Conservation (phyloP, 768 basidiomycete species). For the Psilocybe subaeruginosa region DNA sequence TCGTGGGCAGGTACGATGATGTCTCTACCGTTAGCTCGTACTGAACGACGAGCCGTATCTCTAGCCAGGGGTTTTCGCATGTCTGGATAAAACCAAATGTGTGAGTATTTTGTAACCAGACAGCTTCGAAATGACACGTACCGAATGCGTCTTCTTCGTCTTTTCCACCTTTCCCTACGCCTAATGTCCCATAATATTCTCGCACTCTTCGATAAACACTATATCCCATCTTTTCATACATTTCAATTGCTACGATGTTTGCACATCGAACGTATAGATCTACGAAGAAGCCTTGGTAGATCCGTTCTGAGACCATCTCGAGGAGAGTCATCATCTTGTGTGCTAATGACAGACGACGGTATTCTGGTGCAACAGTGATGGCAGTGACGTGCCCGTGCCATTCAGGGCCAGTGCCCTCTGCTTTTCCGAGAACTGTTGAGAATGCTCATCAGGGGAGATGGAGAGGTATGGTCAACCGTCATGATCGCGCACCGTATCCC, state of each 20-base stretch:
- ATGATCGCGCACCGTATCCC: conserved; percentile 78
- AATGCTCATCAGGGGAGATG: not conserved
- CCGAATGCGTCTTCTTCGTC: conserved; percentile 93
- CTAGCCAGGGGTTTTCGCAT: conserved; percentile 77
- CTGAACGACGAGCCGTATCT: conserved; percentile 63
- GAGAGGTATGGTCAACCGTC: conserved; percentile 2
- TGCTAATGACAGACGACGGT: conserved; percentile 86
- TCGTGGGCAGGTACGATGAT: conserved; percentile 68
- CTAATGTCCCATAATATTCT: conserved; percentile 87
- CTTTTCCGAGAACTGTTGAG: conserved; percentile 85
- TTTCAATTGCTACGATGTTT: conserved; percentile 79
- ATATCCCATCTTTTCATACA: conserved; percentile 95
- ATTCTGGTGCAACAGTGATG: conserved; percentile 91
- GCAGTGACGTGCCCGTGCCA: conserved; percentile 98
- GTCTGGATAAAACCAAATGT: conserved; percentile 29
- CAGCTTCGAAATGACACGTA: conserved; percentile 39
- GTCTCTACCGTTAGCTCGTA: conserved; percentile 72
- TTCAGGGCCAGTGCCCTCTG: conserved; percentile 74
- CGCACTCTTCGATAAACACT: conserved; percentile 89
- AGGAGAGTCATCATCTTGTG: conserved; percentile 85
- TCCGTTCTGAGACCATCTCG: conserved; percentile 81
- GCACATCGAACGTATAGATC: conserved; percentile 95
- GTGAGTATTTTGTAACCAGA: not conserved
- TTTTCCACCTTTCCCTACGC: conserved; percentile 72
- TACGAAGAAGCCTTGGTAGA: conserved; percentile 87